Conservation (phyloP, 805 yeast genomes). For the Cephaloascus fragrans region DNA sequence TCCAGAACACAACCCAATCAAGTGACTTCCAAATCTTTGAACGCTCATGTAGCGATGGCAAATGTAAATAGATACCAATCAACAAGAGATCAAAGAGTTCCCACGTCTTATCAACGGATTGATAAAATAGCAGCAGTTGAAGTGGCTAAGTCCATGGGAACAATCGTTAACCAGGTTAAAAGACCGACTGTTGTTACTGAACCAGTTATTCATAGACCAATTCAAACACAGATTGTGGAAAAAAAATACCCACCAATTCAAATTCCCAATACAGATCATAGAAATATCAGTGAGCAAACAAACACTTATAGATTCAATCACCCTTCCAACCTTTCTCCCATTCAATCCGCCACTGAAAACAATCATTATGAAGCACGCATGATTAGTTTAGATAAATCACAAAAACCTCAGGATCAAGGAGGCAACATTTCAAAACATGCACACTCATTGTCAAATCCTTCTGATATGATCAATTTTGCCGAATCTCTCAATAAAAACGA, state of each 20-base stretch:
- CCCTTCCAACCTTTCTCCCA: too few relatives aligned
- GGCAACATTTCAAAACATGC: conserved; percentile 8
- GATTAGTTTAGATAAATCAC: background rate
- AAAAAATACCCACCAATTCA: background rate
- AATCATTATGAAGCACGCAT: background rate
- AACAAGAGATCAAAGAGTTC: background rate
- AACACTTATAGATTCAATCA: too few relatives aligned
- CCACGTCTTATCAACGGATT: conserved; percentile 2
- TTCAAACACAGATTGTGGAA: background rate
- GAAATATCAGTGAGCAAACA: background rate
- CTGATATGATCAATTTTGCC: conserved; percentile 5
- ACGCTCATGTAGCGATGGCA: too few relatives aligned
- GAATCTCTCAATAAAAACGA: conserved; percentile 6
- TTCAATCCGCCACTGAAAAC: too few relatives aligned
- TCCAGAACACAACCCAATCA: background rate
- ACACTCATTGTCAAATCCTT: conserved; percentile 16
- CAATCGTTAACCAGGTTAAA: conserved; percentile 9
- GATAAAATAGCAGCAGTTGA: conserved; percentile 9
- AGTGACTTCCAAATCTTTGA: too few relatives aligned
- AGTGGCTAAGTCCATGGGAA: conserved; percentile 12
- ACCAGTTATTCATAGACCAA: background rate
- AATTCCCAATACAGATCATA: background rate
- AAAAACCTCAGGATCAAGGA: too few relatives aligned
- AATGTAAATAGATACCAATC: background rate
- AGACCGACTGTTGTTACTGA: background rate